phyloP scores from a whole-genome alignment of 441 rosid species.

The Gossypium schwendimanii region DNA sequence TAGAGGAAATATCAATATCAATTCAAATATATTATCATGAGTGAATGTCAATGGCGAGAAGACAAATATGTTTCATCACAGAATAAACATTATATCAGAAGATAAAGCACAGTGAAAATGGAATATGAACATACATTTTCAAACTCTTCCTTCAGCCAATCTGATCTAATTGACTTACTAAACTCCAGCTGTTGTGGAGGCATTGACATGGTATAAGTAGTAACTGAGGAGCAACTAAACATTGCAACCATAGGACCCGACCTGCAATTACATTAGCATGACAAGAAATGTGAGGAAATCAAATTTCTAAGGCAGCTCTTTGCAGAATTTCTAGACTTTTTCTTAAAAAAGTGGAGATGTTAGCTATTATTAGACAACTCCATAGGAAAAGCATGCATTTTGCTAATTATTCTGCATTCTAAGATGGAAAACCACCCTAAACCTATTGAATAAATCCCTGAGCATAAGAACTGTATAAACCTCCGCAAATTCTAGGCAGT shows the following conservation, averaged over 20 bases:
- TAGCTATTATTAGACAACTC: neutral
- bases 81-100: neutral
- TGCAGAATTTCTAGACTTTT: neutral
- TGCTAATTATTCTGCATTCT: neutral
- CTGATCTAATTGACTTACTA: slow-evolving; percentile 40
- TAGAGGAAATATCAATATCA: slow-evolving; percentile 20
- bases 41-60: neutral
- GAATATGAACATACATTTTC: slow-evolving; percentile 37
- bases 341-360: neutral
- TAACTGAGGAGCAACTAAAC: slow-evolving; percentile 75
- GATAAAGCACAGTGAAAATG: slow-evolving; percentile 18
- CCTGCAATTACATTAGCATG: slow-evolving; percentile 35
- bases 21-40: neutral
- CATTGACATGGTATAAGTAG: slow-evolving; percentile 62
- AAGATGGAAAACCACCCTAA: neutral
- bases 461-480: neutral
- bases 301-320: neutral
- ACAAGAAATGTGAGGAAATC: neutral
- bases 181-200: slow-evolving; percentile 71
- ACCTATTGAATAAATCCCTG: neutral
- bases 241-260: slow-evolving; percentile 81
- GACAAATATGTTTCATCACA: neutral
- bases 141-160: slow-evolving; percentile 54
- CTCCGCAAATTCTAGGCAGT: neutral
- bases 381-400: neutral